Conservation (phyloP, 2,329 filamentous ascomycete genomes). For the Lasiodiplodia sp. region DNA sequence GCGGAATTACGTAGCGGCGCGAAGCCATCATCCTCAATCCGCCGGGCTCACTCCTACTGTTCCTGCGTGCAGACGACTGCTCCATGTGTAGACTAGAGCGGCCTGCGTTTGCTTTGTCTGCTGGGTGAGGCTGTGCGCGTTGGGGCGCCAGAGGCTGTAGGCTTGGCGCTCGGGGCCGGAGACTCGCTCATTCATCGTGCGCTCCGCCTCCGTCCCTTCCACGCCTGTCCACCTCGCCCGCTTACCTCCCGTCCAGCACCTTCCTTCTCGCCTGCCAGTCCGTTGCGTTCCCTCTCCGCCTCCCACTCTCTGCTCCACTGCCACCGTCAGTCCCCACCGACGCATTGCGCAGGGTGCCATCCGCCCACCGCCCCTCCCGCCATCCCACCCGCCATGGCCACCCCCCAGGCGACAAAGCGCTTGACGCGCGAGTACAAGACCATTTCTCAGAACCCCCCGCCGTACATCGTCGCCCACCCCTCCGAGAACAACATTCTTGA, state of each 20-base stretch:
- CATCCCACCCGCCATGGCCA: conserved; percentile 44
- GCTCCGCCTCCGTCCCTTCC: conserved; percentile 15
- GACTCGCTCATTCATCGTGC: conserved; percentile 14
- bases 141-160: background rate
- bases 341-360: conserved; percentile 19
- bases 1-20: background rate
- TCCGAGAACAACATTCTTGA: conserved; percentile 92
- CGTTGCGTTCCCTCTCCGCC: background rate
- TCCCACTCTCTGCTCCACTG: conserved; percentile 10
- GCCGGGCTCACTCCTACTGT: background rate
- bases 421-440: conserved; percentile 70
- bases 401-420: conserved; percentile 50
- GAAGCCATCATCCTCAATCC: background rate
- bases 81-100: background rate
- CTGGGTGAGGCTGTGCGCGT: background rate
- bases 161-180: conserved; percentile 17
- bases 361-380: conserved; percentile 24
- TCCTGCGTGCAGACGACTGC: background rate
- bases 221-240: conserved; percentile 8
- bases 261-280: background rate
- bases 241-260: background rate
- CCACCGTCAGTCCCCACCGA: conserved; percentile 10
- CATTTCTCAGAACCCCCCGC: conserved; percentile 78
- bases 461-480: conserved; percentile 87
- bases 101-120: background rate